A percentile compares a stretch with the other conserved stretches of the same genome.
Evolutionary conservation across 2,329 filamentous ascomycete species (phyloP).

Genomic region (Paracamarosporium sp.): DNA sequence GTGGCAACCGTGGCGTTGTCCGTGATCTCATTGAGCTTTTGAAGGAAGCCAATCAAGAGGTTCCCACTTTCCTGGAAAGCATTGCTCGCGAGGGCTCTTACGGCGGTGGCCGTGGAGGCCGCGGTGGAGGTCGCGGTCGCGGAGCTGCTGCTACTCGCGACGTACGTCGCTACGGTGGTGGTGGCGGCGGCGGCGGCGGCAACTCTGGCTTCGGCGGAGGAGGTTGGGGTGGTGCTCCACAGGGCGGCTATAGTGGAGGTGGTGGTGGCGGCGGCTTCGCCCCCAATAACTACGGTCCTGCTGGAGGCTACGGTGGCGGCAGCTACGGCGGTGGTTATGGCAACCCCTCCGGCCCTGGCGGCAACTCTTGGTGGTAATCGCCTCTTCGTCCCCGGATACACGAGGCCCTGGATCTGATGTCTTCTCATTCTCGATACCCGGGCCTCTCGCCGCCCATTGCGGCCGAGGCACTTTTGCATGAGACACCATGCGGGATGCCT

Average conservation of each 20-base stretch:
- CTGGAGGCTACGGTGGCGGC: slow-evolving; percentile 57
- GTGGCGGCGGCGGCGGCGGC: slow-evolving; percentile 66
- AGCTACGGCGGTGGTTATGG: slow-evolving; percentile 66
- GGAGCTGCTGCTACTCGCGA: slow-evolving; percentile 79
- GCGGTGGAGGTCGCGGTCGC: slow-evolving; percentile 74
- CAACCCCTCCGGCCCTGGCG: slow-evolving; percentile 69
- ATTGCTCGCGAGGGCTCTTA: slow-evolving; percentile 92
- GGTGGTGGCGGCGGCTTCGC: slow-evolving; percentile 53
- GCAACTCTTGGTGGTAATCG: slow-evolving; percentile 72
- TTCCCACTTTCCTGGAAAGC: slow-evolving; percentile 92
- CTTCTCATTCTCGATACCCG: slow-evolving; percentile 26
- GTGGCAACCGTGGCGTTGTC: slow-evolving; percentile 96
- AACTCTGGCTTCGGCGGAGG: slow-evolving; percentile 55
- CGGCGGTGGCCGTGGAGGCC: slow-evolving; percentile 73
- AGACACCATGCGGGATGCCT: slow-evolving; percentile 4
- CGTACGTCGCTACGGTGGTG: slow-evolving; percentile 70
- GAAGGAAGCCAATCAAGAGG: slow-evolving; percentile 98
- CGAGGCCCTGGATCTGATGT: slow-evolving; percentile 35
- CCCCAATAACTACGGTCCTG: slow-evolving; percentile 65
- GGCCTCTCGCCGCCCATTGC: slow-evolving; percentile 27
- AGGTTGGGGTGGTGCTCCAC: slow-evolving; percentile 46
- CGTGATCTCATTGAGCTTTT: slow-evolving; percentile 96
- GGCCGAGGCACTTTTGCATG: slow-evolving; percentile 16
- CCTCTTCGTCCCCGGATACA: slow-evolving; percentile 25
- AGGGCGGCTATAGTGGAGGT: slow-evolving; percentile 45